Conservation (phyloP, 345 rosid species). For the Laguncularia racemosa region DNA sequence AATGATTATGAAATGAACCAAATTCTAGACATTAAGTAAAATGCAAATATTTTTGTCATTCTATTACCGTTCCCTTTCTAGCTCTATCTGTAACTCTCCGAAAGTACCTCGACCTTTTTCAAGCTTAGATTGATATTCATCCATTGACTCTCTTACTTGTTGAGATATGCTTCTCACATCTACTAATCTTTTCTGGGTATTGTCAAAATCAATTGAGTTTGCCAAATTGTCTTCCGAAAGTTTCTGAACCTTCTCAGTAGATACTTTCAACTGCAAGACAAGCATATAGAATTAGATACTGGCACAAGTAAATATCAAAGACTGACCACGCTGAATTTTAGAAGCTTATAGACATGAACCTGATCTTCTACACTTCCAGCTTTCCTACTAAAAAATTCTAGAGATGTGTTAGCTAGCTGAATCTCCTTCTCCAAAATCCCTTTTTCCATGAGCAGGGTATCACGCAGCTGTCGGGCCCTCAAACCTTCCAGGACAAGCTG, state of each 20-base stretch:
- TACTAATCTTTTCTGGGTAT: slow-evolving; percentile 48
- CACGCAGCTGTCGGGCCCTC: slow-evolving; percentile 65
- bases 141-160: slow-evolving; percentile 62
- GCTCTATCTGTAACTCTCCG: slow-evolving; percentile 48
- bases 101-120: slow-evolving; percentile 43
- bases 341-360: slow-evolving; percentile 31
- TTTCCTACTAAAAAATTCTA: slow-evolving; percentile 58
- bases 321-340: neutral
- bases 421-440: slow-evolving; percentile 53
- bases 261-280: slow-evolving; percentile 61
- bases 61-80: slow-evolving; percentile 69
- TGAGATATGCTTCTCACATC: slow-evolving; percentile 52
- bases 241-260: slow-evolving; percentile 62
- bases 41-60: neutral
- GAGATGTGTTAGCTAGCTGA: slow-evolving; percentile 60
- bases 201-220: slow-evolving; percentile 38
- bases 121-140: slow-evolving; percentile 52
- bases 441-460: slow-evolving; percentile 55
- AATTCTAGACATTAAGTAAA: neutral
- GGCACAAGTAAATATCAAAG: neutral
- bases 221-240: slow-evolving; percentile 60
- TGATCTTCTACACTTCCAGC: slow-evolving; percentile 78
- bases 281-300: slow-evolving; percentile 1
- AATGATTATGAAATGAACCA: slow-evolving; percentile 5
- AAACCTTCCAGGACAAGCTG: slow-evolving; percentile 88